Evolutionary conservation across 768 basidiomycete species (phyloP), one percentile per base, ranked within the genome.

Genomic region (Mycena kentingensis): DNA sequence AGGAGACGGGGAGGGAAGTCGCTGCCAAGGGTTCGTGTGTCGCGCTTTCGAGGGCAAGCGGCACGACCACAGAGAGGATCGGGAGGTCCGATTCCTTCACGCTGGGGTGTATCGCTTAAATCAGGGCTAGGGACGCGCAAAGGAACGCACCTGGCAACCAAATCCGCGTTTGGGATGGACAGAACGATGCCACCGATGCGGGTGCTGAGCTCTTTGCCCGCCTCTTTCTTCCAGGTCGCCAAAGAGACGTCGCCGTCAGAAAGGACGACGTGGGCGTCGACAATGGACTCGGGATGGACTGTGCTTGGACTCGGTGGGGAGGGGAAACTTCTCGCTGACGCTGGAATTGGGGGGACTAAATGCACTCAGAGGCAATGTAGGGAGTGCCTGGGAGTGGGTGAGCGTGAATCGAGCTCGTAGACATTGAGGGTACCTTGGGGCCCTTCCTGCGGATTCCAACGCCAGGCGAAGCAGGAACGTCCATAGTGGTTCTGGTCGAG

Each of bases 261-360:
- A 48, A 77, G 64, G 15, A 79, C 70, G 55, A 90, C 81, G 63
- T 86, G 79, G 6, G 85, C 81, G 65, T 93, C 91, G 60, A 89
- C 73, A 52, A 93, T 73, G 19, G 68, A 68, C 8, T 71, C 70
- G 0, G 91, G 91, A 60, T 83, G 77, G 46, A 88, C 73, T 15
- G 81, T 73, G 60, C 77, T 84, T 2, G 90, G 88, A 52, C 84
- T 87, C 19, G 84, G 81, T 7, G 85, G 81, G 10, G 88, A 57
- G 2, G 84, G 87, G 64, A n/a, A 90, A 90, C 1, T 72, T 71
- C 38, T 90, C 88, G 18, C 77, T 78, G 0, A 82, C 79, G 46
- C 84, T 83, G 4, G 85, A 76, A 68, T 79, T 87, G 22, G 87
- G 86, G 0, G 88, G 82, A 24, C 76, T 80, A 67, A 93, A 93